phyloP scores from a whole-genome alignment of 108 stramenopile species.

The Skeletonema costatum region DNA sequence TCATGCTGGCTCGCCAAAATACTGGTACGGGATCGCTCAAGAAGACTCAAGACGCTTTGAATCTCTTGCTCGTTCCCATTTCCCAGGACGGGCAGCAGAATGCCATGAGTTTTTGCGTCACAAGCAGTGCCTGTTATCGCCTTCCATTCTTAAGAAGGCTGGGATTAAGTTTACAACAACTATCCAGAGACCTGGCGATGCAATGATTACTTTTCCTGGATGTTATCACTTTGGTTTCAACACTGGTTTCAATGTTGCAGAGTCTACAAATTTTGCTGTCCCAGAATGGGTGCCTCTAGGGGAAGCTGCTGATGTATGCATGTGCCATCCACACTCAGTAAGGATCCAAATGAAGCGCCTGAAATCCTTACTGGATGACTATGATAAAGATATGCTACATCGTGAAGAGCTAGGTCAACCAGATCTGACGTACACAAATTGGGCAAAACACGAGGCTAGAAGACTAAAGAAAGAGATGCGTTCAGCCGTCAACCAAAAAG shows the following conservation, averaged over 20 bases:
- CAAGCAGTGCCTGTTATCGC: constrained; percentile 92
- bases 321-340: constrained; percentile 93
- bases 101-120: constrained; percentile 96
- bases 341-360: constrained; percentile 89
- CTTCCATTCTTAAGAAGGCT: constrained; percentile 83
- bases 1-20: constrained; percentile 96
- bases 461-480: constrained; percentile 40
- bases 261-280: constrained; percentile 95
- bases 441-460: constrained; percentile 54
- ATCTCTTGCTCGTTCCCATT: constrained; percentile 73
- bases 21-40: constrained; percentile 94
- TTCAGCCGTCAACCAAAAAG: constrained; percentile 10
- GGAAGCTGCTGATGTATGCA: constrained; percentile 77
- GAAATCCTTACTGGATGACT: constrained; percentile 64
- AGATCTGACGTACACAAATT: constrained; percentile 35
- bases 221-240: constrained; percentile 99
- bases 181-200: constrained; percentile 95
- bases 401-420: constrained; percentile 28
- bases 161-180: constrained; percentile 92
- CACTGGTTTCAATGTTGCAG: constrained; percentile 97
- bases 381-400: constrained; percentile 64
- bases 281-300: constrained; percentile 94
- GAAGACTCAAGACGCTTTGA: constrained; percentile 86
- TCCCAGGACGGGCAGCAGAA: constrained; percentile 60
- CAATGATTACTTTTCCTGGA: constrained; percentile 95